Evolutionary conservation across 805 yeast species (phyloP).

Genomic region (Myxozyma monticola): DNA sequence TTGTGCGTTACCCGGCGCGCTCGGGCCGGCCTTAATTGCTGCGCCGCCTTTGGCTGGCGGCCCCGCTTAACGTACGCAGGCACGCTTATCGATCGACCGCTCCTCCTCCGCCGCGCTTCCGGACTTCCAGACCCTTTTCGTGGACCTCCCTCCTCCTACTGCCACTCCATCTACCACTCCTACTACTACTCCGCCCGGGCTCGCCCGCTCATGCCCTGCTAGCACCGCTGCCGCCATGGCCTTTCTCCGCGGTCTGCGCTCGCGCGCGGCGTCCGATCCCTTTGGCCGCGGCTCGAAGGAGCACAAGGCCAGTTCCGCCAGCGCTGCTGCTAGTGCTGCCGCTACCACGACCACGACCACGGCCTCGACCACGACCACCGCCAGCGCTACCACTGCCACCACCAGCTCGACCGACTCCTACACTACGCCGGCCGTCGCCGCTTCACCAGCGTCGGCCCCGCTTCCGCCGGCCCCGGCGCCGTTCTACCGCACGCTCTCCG

Average conservation of each 20-base stretch:
- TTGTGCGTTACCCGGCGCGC: too few species aligned
- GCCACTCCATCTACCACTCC: neutral
- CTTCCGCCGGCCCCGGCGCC: conserved; percentile 6
- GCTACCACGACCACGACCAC: conserved; percentile 1
- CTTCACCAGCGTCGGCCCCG: conserved; percentile 2
- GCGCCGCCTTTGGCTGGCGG: too few species aligned
- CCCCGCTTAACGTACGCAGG: too few species aligned
- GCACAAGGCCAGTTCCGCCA: neutral
- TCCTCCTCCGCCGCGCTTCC: neutral
- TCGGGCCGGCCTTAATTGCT: too few species aligned
- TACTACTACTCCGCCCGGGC: neutral
- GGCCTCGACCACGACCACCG: neutral
- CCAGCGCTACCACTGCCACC: conserved; percentile 2
- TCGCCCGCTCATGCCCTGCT: too few species aligned
- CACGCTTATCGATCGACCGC: too few species aligned
- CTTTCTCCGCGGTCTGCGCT: conserved; percentile 25
- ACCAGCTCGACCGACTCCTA: too few species aligned
- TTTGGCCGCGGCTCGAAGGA: too few species aligned
- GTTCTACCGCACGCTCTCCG: conserved; percentile 21
- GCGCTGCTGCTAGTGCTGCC: neutral
- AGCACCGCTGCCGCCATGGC: too few species aligned
- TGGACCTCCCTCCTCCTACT: neutral
- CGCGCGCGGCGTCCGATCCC: conserved; percentile 28
- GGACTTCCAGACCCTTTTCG: too few species aligned
- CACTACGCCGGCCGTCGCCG: too few species aligned